Evolutionary conservation across 306 rosid genomes (phyloP), one percentile per base, ranked within the genome.

Genomic region (Ormosia semicastrata): DNA sequence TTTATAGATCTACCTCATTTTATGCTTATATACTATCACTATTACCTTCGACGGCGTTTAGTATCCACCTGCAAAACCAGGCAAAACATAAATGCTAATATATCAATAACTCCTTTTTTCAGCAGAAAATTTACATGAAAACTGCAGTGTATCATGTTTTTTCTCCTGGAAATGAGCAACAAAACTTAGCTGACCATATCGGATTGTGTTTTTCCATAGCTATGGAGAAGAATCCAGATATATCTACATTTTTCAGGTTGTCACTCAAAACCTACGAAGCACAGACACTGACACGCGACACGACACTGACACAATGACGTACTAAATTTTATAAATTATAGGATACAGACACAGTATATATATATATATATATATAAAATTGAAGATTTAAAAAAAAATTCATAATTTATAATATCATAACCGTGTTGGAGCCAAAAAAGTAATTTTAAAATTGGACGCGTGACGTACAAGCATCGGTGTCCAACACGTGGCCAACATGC

Each of bases 21-120:
- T 80, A 75, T 64, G 80, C 73, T 78, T 73, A 79, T 63, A 46
- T 71, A 77, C 82, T 24, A 66, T 40, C 64, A 74, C 59, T 73
- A 50, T 87, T 78, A 80, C 92, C 97, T 88, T 83, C 98, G 91
- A 43, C 98, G 97, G 70, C 98, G 97, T 87, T 95, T 95, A 52
- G 98, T 90, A 54, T 93, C 98, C 86, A 91, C 98, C 98, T 95
- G 93, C 83, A 87, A 54, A 57, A 77, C 37, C 85, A 76, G 37
- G 62, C 57, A 81, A 59, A 75, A 53, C 73, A 66, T 40, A 32
- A 46, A 71, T 34, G 59, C 40, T 60, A 82, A 60, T 13, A 30
- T 30, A 86, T 37, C 39, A 37, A 53, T 41, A 43, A 15, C 77
- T 71, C 54, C 57, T 60, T 34, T 33, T 40, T 46, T 72, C 71